These are phyloP conservation scores for Clausena lansium DNA, from an alignment of 345 rosid genomes.

Conservation along the genomic window DNA sequence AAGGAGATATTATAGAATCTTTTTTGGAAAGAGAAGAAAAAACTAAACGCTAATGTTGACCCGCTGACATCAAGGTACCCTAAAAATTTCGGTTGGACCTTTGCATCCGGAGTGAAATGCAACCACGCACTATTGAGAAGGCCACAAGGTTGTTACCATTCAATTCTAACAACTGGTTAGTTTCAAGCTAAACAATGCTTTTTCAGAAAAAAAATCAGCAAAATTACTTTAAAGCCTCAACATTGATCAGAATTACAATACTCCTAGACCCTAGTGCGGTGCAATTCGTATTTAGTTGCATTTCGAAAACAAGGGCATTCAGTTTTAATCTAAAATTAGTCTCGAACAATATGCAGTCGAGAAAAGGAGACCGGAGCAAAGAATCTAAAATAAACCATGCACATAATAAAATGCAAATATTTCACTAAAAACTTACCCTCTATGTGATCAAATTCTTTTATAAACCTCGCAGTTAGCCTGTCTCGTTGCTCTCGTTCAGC, in stretches of 20 bases:
- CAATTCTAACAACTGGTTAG: background rate
- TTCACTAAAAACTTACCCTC: conserved; percentile 51
- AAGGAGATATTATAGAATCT: background rate
- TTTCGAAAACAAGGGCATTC: background rate
- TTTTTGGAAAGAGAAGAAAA: background rate
- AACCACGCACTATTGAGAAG: background rate
- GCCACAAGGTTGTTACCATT: background rate
- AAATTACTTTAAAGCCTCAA: background rate
- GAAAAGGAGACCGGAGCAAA: background rate
- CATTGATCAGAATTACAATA: background rate
- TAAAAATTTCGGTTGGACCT: background rate
- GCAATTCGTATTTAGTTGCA: too few relatives aligned
- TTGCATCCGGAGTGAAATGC: background rate
- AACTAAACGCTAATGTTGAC: background rate
- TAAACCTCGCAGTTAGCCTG: conserved; percentile 84
- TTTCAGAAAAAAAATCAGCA: background rate
- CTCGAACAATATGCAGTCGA: background rate
- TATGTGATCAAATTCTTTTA: conserved; percentile 66
- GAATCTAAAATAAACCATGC: conserved; percentile 5
- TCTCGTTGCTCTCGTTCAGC: conserved; percentile 74
- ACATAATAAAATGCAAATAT: background rate
- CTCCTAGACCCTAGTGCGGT: background rate
- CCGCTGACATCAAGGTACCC: background rate
- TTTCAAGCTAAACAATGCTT: background rate
- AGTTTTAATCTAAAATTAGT: background rate